phyloP scores from a whole-genome alignment of 306 rosid species.

The Leucaena leucocephala region DNA sequence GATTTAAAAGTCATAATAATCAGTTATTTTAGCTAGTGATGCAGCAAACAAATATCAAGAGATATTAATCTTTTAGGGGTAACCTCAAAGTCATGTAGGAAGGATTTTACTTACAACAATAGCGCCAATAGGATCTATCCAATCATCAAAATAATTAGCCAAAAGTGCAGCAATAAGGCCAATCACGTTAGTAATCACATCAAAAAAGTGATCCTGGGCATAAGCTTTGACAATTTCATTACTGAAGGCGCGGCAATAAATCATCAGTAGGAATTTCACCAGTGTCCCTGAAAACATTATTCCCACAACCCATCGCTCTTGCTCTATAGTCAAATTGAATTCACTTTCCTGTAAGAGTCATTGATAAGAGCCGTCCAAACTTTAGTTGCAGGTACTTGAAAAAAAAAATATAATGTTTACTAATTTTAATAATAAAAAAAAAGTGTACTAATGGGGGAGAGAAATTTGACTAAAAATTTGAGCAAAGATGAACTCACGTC shows the following conservation, averaged over 20 bases:
- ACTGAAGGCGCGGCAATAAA: slow-evolving; percentile 84
- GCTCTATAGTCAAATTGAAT: slow-evolving; percentile 70
- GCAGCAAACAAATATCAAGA: neutral
- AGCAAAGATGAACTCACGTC: slow-evolving; percentile 56
- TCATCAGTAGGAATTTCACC: slow-evolving; percentile 68
- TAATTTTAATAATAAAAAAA: neutral
- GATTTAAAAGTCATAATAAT: neutral
- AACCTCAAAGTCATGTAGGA: slow-evolving; percentile 24
- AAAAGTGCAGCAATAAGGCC: slow-evolving; percentile 94
- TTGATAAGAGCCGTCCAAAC: slow-evolving; percentile 19
- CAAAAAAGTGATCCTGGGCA: slow-evolving; percentile 98
- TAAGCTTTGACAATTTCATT: slow-evolving; percentile 93
- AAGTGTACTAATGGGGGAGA: neutral
- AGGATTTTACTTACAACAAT: slow-evolving; percentile 71
- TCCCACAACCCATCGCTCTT: slow-evolving; percentile 89
- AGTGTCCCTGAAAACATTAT: slow-evolving; percentile 88
- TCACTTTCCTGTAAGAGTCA: slow-evolving; percentile 49
- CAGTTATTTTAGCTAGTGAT: neutral
- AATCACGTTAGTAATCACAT: slow-evolving; percentile 90
- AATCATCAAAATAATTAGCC: slow-evolving; percentile 74
- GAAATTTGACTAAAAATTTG: slow-evolving; percentile 20
- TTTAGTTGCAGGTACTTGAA: slow-evolving; percentile 12
- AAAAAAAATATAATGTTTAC: neutral
- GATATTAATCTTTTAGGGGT: neutral
- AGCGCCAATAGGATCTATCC: slow-evolving; percentile 99